Evolutionary conservation across 805 yeast species (phyloP), one percentile per base, ranked within the genome.

Genomic region (Metschnikowia drakensbergensis): DNA sequence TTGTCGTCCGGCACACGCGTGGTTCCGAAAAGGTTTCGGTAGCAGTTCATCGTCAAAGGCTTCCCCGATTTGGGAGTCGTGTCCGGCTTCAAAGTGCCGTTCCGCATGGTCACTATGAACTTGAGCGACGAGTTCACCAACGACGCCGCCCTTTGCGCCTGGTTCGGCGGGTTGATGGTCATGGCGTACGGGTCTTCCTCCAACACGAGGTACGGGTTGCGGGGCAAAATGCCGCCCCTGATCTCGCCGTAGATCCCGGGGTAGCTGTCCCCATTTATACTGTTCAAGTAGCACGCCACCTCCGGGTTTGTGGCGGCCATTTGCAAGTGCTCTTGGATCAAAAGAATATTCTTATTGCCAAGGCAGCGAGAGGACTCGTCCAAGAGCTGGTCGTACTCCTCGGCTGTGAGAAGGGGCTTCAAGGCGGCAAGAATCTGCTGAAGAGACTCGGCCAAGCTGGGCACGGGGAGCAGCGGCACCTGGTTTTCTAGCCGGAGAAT

Each of bases 151-250:
- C 92, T 64, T 52, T 81, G 84, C 8, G 80, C 70, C 66, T 86
- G 95, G 45, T 78, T 71, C 11, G 88, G 86, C 4, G 83, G 83
- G 50, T 76, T 77, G 48, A 72, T 61, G 13, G 76, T 71, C 58
- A 66, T 66, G 13, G 80, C 74, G 52, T 81, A 73, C 1, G 92
- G 91, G 54, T 86, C 95, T 59, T 85, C 85, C 54, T 85, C 89
- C 13, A 86, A 64, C 8, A 86, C 78, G 54, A 86, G 73, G 58
- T 84, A 86, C 1, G 95, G 95, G 61, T 86, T 86, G 52, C 92
- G 71, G 4, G 95, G 95, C 37, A 86, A 67, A 1, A 83, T 79
- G 53, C 82, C 85, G 22, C 86, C 86, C 43, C 82, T 71, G 28
- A 81, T 67, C 47, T 81, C 85, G 13, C 85, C 84, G 57, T 81